Conservation (phyloP, 495 filamentous ascomycete genomes). For the Penicillium malachiteum region DNA sequence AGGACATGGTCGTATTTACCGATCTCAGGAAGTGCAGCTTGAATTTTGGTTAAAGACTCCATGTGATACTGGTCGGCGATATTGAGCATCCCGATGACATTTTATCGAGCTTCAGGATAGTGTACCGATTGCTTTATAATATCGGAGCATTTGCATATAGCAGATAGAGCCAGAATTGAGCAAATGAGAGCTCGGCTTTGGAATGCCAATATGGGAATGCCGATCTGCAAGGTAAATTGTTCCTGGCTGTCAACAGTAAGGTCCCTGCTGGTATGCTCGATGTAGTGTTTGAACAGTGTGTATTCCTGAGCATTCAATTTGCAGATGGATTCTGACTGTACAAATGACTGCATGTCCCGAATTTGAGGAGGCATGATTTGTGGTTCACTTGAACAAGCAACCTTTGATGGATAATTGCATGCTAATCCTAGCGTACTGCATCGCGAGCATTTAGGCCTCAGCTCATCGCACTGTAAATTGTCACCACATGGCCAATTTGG, state of each 20-base stretch:
- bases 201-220: background rate
- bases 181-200: background rate
- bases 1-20: constrained; percentile 18
- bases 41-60: background rate
- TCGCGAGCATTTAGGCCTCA: too few species aligned
- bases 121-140: background rate
- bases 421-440: too few species aligned
- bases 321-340: background rate
- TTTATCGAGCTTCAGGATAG: background rate
- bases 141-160: background rate
- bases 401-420: too few species aligned
- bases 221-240: background rate
- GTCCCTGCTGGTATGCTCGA: background rate
- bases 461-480: too few species aligned
- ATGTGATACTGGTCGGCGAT: background rate
- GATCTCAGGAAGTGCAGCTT: background rate
- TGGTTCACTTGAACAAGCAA: too few species aligned
- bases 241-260: background rate
- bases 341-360: background rate
- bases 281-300: background rate
- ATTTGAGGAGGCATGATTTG: too few species aligned
- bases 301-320: background rate
- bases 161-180: background rate
- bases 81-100: background rate
- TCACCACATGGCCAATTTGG: too few species aligned